Evolutionary conservation across 441 rosid species (phyloP).

Genomic region (Manihot esculenta): DNA sequence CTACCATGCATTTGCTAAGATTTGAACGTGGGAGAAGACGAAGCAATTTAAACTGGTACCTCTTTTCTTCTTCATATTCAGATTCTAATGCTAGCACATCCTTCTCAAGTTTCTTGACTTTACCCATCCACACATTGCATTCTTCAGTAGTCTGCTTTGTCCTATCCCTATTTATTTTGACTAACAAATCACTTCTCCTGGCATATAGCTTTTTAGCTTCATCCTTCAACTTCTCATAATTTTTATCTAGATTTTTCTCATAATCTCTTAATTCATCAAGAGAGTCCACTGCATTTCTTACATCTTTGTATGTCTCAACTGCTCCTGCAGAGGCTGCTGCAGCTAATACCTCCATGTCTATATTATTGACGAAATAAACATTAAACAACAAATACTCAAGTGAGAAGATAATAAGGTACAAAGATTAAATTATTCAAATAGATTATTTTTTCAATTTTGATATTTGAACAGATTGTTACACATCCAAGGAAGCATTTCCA

Average conservation of each 20-base stretch:
- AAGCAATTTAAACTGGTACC: not conserved
- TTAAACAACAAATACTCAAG: not conserved
- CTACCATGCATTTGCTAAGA: slow-evolving; percentile 1
- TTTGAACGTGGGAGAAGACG: not conserved
- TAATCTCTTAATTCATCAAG: not conserved
- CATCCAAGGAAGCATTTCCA: too few species aligned
- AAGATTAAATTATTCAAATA: too few species aligned
- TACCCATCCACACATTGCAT: not conserved
- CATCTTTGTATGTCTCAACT: slow-evolving; percentile 1
- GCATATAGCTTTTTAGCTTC: not conserved
- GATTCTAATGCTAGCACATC: not conserved
- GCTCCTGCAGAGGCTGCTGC: not conserved
- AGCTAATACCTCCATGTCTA: not conserved
- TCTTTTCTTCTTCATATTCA: not conserved
- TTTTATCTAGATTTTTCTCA: not conserved
- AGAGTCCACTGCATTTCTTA: not conserved
- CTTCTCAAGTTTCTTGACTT: not conserved
- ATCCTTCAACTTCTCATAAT: not conserved
- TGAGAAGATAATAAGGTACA: not conserved
- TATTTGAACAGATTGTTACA: too few species aligned
- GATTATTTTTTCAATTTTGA: too few species aligned
- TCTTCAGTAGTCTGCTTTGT: not conserved
- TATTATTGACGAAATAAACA: not conserved
- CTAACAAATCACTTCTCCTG: not conserved
- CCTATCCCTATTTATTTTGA: not conserved